Percentiles rank a stretch among this genome's conserved stretches.
These are phyloP conservation scores for Arachis hypogaea DNA, from an alignment of 306 rosid genomes.

Conservation along the genomic window DNA sequence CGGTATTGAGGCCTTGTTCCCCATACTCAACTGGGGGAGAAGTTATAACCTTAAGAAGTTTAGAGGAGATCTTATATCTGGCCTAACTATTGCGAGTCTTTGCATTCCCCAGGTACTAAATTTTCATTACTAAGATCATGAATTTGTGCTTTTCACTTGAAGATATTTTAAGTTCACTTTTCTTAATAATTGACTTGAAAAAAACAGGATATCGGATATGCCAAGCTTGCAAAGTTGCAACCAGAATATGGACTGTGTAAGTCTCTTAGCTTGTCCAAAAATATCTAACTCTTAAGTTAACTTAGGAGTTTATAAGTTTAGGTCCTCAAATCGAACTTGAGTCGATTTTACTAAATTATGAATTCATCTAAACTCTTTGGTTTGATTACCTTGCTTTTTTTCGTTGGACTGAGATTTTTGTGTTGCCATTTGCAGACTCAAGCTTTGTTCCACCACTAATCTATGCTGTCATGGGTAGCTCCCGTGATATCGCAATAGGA, in stretches of 20 bases:
- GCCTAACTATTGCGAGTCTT: slow-evolving; percentile 96
- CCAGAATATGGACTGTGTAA: slow-evolving; percentile 94
- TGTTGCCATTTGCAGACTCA: slow-evolving; percentile 60
- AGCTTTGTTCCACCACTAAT: slow-evolving; percentile 96
- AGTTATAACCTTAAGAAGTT: slow-evolving; percentile 65
- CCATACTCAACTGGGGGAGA: slow-evolving; percentile 81
- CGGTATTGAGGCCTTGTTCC: slow-evolving; percentile 78
- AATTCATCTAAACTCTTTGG: too few relatives aligned
- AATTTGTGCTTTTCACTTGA: slow-evolving; percentile 13
- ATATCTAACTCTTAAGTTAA: slow-evolving; percentile 3
- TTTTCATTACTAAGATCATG: slow-evolving; percentile 23
- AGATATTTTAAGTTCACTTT: slow-evolving; percentile 13
- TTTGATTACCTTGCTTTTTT: not conserved
- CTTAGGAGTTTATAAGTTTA: too few relatives aligned
- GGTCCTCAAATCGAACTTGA: too few relatives aligned
- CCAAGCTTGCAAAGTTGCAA: slow-evolving; percentile 85
- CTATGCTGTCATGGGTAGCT: slow-evolving; percentile 95
- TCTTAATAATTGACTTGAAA: slow-evolving; percentile 41
- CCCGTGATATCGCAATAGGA: slow-evolving; percentile 96
- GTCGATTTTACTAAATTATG: too few relatives aligned
- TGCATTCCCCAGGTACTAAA: slow-evolving; percentile 94
- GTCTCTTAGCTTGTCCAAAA: slow-evolving; percentile 34
- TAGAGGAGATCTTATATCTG: slow-evolving; percentile 82
- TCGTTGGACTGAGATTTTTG: slow-evolving; percentile 32
- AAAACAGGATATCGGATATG: slow-evolving; percentile 86